Percentiles rank a stretch among this genome's conserved stretches.
These are phyloP conservation scores for Mycothermus thermophilus DNA, from an alignment of 495 filamentous ascomycete genomes.

Conservation along the genomic window DNA sequence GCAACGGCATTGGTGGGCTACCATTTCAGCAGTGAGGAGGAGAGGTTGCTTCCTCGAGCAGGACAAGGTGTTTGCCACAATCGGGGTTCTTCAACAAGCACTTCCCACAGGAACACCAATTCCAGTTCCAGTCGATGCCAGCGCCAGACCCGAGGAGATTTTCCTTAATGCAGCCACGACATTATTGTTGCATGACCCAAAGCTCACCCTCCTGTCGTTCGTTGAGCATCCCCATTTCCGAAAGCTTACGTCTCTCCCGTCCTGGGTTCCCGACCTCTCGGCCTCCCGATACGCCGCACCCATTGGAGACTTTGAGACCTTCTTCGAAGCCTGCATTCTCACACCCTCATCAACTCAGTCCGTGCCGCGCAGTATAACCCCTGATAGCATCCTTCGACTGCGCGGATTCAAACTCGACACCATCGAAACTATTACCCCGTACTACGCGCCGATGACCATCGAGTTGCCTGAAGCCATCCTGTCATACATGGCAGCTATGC, in stretches of 20 bases:
- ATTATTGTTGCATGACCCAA: constrained; percentile 2
- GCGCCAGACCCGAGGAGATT: constrained; percentile 3
- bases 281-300: constrained; percentile 4
- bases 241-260: background rate
- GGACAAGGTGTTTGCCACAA: constrained; percentile 7
- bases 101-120: background rate
- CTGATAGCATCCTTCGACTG: background rate
- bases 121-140: constrained; percentile 4
- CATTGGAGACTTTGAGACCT: constrained; percentile 3
- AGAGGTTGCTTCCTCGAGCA: constrained; percentile 4
- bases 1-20: constrained; percentile 4
- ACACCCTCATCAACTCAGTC: background rate
- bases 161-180: constrained; percentile 3
- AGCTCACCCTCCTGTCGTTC: constrained; percentile 5
- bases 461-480: background rate
- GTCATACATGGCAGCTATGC: constrained; percentile 1
- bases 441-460: background rate
- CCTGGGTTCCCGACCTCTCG: constrained; percentile 8
- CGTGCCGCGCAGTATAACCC: constrained; percentile 1
- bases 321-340: constrained; percentile 1
- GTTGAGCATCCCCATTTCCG: constrained; percentile 4
- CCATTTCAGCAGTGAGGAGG: constrained; percentile 1
- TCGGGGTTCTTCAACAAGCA: constrained; percentile 6
- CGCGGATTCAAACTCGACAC: constrained; percentile 5
- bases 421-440: background rate